Percentiles rank a stretch among this genome's conserved stretches.
These are phyloP conservation scores for Polyporus tsugae DNA, from an alignment of 1,284 basidiomycete species.

Conservation along the genomic window DNA sequence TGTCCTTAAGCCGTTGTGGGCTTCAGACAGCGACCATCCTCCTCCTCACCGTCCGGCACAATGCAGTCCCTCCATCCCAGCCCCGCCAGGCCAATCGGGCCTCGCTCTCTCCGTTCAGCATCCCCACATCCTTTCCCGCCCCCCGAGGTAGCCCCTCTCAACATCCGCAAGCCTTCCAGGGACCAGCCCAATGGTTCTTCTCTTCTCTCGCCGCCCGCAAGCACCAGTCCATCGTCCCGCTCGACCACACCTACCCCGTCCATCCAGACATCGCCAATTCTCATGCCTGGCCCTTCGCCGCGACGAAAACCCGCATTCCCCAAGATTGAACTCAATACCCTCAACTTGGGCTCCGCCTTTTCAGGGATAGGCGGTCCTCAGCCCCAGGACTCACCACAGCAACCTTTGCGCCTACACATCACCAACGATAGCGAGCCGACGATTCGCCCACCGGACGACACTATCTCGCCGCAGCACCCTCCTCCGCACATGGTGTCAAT, in stretches of 20 bases:
- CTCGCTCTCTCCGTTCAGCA: slow-evolving; percentile 57
- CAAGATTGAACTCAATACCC: slow-evolving; percentile 40
- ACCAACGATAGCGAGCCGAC: slow-evolving; percentile 59
- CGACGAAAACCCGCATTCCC: slow-evolving; percentile 40
- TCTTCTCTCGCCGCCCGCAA: slow-evolving; percentile 35
- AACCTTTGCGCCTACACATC: slow-evolving; percentile 33
- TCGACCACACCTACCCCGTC: slow-evolving; percentile 35
- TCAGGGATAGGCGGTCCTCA: slow-evolving; percentile 10
- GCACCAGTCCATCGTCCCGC: slow-evolving; percentile 31
- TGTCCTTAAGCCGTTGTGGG: slow-evolving; percentile 27
- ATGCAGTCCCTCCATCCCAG: slow-evolving; percentile 48
- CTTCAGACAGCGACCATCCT: slow-evolving; percentile 28
- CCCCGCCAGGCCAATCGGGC: slow-evolving; percentile 62
- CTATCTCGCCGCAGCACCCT: slow-evolving; percentile 40
- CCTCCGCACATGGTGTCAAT: slow-evolving; percentile 41
- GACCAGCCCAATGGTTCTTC: slow-evolving; percentile 38
- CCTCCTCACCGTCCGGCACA: slow-evolving; percentile 37
- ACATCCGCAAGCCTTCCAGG: slow-evolving; percentile 48
- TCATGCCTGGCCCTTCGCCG: slow-evolving; percentile 30
- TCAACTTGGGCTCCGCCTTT: neutral
- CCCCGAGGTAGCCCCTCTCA: slow-evolving; percentile 48
- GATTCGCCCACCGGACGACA: slow-evolving; percentile 53
- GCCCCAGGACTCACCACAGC: slow-evolving; percentile 21
- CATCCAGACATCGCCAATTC: slow-evolving; percentile 10
- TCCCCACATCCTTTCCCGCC: slow-evolving; percentile 51